Conservation (phyloP, 2,329 filamentous ascomycete species). For the Colletotrichum sublineola region DNA sequence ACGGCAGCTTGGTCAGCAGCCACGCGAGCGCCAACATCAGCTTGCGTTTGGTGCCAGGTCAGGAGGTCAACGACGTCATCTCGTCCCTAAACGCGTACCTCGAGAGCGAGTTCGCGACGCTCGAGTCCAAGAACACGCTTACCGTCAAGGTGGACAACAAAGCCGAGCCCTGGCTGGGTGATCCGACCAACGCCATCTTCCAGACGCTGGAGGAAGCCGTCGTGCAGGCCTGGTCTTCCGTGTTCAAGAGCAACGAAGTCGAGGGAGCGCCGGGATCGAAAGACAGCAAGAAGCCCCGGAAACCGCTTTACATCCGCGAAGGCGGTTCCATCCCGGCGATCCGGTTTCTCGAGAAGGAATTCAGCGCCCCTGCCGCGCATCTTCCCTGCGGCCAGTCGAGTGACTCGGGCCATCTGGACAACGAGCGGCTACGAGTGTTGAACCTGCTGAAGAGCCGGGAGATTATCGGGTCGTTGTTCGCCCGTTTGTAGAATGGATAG, state of each 20-base stretch:
- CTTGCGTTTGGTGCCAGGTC: slow-evolving; percentile 91
- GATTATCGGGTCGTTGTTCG: slow-evolving; percentile 90
- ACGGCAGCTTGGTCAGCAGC: slow-evolving; percentile 91
- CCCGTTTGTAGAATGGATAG: slow-evolving; percentile 62
- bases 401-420: slow-evolving; percentile 93
- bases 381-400: slow-evolving; percentile 95
- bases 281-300: slow-evolving; percentile 57
- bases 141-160: slow-evolving; percentile 89
- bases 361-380: slow-evolving; percentile 90
- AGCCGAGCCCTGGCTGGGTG: slow-evolving; percentile 96
- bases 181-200: slow-evolving; percentile 92
- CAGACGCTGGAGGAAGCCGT: slow-evolving; percentile 88
- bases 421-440: slow-evolving; percentile 88
- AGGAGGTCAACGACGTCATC: slow-evolving; percentile 85
- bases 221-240: slow-evolving; percentile 83
- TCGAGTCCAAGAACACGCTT: slow-evolving; percentile 85
- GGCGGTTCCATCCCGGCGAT: slow-evolving; percentile 96
- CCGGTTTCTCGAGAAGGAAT: slow-evolving; percentile 93
- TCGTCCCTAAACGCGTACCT: slow-evolving; percentile 76
- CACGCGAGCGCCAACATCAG: slow-evolving; percentile 91
- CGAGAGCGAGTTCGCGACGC: slow-evolving; percentile 75
- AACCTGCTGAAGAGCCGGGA: slow-evolving; percentile 93
- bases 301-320: slow-evolving; percentile 93
- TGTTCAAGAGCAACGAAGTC: slow-evolving; percentile 51
- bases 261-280: neutral